These are phyloP conservation scores for Heliosperma pusillum DNA, from an alignment of 148 eudicot genomes.

Conservation along the genomic window DNA sequence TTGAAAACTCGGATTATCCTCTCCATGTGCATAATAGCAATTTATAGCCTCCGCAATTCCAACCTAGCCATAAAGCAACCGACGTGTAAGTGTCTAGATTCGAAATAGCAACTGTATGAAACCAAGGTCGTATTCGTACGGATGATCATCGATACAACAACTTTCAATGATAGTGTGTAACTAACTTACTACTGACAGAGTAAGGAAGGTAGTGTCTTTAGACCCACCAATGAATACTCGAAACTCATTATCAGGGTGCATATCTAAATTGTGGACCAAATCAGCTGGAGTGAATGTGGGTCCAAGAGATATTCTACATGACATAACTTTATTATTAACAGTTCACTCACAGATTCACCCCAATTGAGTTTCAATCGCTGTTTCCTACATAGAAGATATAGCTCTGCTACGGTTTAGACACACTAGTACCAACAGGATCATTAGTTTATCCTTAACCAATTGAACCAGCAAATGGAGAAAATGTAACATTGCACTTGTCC, in stretches of 20 bases:
- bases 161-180: background rate
- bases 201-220: too few relatives aligned
- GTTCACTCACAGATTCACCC: background rate
- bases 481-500: background rate
- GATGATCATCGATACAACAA: background rate
- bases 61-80: slow-evolving; percentile 50
- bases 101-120: background rate
- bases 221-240: too few relatives aligned
- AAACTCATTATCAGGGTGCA: too few relatives aligned
- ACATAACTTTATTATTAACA: background rate
- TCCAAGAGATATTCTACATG: background rate
- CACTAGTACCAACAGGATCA: slow-evolving; percentile 6
- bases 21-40: slow-evolving; percentile 95
- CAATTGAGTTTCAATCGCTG: background rate
- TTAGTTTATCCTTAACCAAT: background rate
- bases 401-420: background rate
- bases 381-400: background rate
- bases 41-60: slow-evolving; percentile 84
- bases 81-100: slow-evolving; percentile 6
- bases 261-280: too few relatives aligned
- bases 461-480: background rate
- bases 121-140: too few relatives aligned
- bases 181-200: too few relatives aligned
- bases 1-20: slow-evolving; percentile 65
- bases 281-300: background rate